These are phyloP conservation scores for Plasmopara muralis DNA, from an alignment of 352 stramenopile genomes.

Conservation along the genomic window DNA sequence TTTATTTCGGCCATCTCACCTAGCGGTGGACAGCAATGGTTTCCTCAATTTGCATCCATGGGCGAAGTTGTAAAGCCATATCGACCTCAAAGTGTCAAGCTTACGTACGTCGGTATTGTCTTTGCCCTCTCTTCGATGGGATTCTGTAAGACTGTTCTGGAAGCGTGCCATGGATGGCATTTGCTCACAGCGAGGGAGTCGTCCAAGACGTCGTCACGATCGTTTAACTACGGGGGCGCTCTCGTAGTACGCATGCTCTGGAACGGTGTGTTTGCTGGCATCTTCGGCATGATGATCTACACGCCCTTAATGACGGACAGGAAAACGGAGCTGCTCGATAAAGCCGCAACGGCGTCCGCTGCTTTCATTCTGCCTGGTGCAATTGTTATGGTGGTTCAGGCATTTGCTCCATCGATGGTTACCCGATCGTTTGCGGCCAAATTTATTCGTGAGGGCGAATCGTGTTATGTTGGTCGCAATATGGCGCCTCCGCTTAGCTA, in stretches of 20 bases:
- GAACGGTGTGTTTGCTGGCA: slow-evolving; percentile 48
- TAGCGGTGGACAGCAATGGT: slow-evolving; percentile 45
- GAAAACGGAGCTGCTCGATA: slow-evolving; percentile 42
- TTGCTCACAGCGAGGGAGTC: slow-evolving; percentile 39
- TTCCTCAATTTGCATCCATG: slow-evolving; percentile 50
- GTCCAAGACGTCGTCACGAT: slow-evolving; percentile 38
- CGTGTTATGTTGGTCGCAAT: slow-evolving; percentile 59
- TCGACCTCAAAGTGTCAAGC: slow-evolving; percentile 48
- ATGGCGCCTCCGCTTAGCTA: slow-evolving; percentile 55
- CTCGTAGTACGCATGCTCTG: slow-evolving; percentile 58
- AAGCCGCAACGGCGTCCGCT: slow-evolving; percentile 21
- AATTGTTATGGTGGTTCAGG: slow-evolving; percentile 37
- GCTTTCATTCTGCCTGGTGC: slow-evolving; percentile 41
- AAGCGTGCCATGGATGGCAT: slow-evolving; percentile 57
- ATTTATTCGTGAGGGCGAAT: slow-evolving; percentile 63
- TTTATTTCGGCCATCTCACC: slow-evolving; percentile 60
- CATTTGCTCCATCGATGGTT: slow-evolving; percentile 39
- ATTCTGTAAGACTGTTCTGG: slow-evolving; percentile 51
- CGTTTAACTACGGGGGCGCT: slow-evolving; percentile 51
- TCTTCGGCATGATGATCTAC: slow-evolving; percentile 65
- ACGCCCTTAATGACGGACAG: slow-evolving; percentile 26
- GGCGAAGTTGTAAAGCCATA: slow-evolving; percentile 51
- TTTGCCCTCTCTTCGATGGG: slow-evolving; percentile 42
- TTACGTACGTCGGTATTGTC: slow-evolving; percentile 51
- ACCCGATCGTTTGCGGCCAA: slow-evolving; percentile 52